Conservation (phyloP, 345 rosid genomes). For the Arabidopsis thaliana region TAIR10.1 NC_003074.8:22495001-22495500, state of each 20-base stretch:
- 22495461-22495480: conserved; percentile 70
- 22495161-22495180: conserved; percentile 52
- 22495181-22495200: not conserved
- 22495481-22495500: conserved; percentile 66
- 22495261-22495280: not conserved
- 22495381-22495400: not conserved
- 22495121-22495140: conserved; percentile 47
- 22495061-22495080: not conserved
- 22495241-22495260: not conserved
- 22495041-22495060: not conserved
- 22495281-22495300: not conserved
- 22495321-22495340: not conserved
- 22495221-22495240: not conserved
- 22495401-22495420: not conserved
- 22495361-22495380: not conserved
- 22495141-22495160: conserved; percentile 43
- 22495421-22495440: conserved; percentile 1
- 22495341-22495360: not conserved
- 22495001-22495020: conserved; percentile 26
- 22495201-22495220: not conserved
- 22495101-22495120: conserved; percentile 49
- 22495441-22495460: conserved; percentile 51
- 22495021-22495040: not conserved
- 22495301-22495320: not conserved
- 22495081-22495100: conserved; percentile 54